Base-by-base conservation (phyloP, 1,284 basidiomycete genomes). In the Limonomyces culmigenus region DNA sequence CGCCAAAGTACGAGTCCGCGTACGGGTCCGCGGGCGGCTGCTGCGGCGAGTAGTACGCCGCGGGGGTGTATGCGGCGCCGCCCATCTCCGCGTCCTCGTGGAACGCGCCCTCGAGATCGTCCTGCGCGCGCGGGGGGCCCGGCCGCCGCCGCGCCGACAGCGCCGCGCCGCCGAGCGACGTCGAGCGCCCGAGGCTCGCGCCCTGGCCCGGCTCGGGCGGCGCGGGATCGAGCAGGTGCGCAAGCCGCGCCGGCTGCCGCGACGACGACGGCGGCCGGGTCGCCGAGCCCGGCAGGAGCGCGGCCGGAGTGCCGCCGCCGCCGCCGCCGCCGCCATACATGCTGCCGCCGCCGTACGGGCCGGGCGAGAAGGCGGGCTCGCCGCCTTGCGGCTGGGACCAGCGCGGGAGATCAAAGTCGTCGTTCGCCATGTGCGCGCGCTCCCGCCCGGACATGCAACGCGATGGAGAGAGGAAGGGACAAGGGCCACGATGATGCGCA, bases 391-490 rank as follows among this genome's bases (percentile, higher is more conserved):
- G 30, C 8, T 10, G 8, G 10, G 8, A 70, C 78, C 77, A 83
- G 58, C 79, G 78, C 46, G 80, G 79, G 45, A 84, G 74, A 65
- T 81, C 77, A 56, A 69, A 72, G 50, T 66, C 67, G 54, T 70
- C 67, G 61, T 67, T 64, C 43, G 58, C 50, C 50, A 57, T 58
- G 59, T 65, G 67, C 47, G 63, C 62, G 40, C 62, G 56, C 52
- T 68, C 66, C 43, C 62, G 60, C 54, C 64, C 62, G 45, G 63
- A 65, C 63, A 66, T 67, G n/a, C n/a, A n/a, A n/a, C n/a, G n/a
- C n/a, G n/a, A n/a, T n/a, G n/a, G n/a, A n/a, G n/a, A n/a, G n/a
- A n/a, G n/a, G n/a, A n/a, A n/a, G n/a, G n/a, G n/a, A n/a, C n/a
- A n/a, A n/a, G n/a, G n/a, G n/a, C n/a, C n/a, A n/a, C n/a, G n/a